A percentile compares a stretch with the other conserved stretches of the same genome.
Conservation (phyloP, 75 land plant species). For the Pinus albicaulis region DNA sequence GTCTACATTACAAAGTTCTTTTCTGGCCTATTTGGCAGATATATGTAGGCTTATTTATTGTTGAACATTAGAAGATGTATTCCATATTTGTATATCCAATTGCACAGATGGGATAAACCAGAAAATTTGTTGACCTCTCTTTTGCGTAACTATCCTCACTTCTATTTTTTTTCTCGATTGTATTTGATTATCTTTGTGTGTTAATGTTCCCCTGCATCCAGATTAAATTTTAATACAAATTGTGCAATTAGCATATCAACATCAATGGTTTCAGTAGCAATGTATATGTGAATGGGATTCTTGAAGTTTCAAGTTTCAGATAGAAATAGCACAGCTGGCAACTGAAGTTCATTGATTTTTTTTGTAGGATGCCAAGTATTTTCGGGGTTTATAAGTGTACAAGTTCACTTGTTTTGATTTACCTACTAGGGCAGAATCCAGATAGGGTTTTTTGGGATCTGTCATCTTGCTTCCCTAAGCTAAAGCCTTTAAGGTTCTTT, state of each 20-base stretch:
- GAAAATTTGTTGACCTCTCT: neutral
- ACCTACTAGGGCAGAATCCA: neutral
- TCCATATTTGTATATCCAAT: neutral
- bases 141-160: neutral
- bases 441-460: too few relatives aligned
- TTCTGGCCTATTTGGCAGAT: conserved; percentile 9
- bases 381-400: neutral
- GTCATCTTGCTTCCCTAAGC: neutral
- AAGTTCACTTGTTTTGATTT: neutral
- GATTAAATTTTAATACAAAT: neutral
- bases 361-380: neutral
- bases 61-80: conserved; percentile 6
- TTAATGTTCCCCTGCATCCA: neutral
- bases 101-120: neutral
- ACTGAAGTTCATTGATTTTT: neutral
- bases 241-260: neutral
- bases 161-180: neutral
- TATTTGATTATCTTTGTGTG: neutral
- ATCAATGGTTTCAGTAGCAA: neutral
- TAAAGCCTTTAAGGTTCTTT: neutral
- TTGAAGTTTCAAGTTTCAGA: neutral
- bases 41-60: neutral
- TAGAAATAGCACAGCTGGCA: neutral
- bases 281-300: neutral
- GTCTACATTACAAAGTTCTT: neutral